Conservation (phyloP, 768 basidiomycete genomes). For the Chalciporus pseudorubinellus region DNA sequence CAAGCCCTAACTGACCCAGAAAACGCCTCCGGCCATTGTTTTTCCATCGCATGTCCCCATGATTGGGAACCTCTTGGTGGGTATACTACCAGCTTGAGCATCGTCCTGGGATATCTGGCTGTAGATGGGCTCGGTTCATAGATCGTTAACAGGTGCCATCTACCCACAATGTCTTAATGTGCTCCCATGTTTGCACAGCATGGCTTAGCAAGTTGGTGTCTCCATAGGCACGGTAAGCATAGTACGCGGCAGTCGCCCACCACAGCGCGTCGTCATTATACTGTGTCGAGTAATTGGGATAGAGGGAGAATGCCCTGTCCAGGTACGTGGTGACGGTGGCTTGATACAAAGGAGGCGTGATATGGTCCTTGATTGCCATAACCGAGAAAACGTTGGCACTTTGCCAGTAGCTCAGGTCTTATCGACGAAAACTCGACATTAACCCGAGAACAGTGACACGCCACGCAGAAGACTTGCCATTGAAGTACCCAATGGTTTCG, state of each 20-base stretch:
- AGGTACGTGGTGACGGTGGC: constrained; percentile 5
- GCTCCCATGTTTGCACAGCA: constrained; percentile 48
- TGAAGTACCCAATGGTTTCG: constrained; percentile 40
- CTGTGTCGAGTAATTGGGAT: constrained; percentile 6
- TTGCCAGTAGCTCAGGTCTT: constrained; percentile 54
- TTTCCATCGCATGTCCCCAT: constrained; percentile 44
- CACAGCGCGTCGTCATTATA: constrained; percentile 33
- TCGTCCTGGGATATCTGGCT: constrained; percentile 38
- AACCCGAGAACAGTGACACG: neutral
- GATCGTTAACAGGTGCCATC: neutral
- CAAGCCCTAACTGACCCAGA: constrained; percentile 40
- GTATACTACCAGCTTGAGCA: constrained; percentile 36
- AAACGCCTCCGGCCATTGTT: constrained; percentile 55
- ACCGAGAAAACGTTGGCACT: constrained; percentile 50
- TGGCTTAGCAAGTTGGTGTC: constrained; percentile 42
- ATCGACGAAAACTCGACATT: neutral
- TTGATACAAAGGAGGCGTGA: constrained; percentile 5
- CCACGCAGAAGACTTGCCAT: constrained; percentile 29
- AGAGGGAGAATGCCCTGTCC: constrained; percentile 6
- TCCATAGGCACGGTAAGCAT: constrained; percentile 48
- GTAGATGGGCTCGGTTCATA: neutral
- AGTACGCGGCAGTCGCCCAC: constrained; percentile 54
- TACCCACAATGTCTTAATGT: constrained; percentile 45
- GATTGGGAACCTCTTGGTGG: constrained; percentile 43
- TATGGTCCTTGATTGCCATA: constrained; percentile 37